Evolutionary conservation across 2,329 filamentous ascomycete genomes (phyloP).

Genomic region (Alternaria burnsii): DNA sequence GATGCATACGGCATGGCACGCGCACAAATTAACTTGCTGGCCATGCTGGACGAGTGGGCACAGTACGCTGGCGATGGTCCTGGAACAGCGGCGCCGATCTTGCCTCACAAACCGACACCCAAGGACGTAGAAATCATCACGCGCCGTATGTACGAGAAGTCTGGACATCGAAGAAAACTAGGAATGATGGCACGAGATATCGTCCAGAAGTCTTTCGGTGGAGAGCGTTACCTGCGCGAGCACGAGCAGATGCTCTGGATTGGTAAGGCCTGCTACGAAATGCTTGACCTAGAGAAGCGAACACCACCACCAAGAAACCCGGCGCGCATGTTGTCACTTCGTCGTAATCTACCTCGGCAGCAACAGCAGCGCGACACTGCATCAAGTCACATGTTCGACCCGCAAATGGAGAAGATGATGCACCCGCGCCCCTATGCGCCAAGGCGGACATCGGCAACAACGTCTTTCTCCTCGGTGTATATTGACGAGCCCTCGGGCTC

Average conservation of each 20-base stretch:
- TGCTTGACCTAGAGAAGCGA: slow-evolving; percentile 40
- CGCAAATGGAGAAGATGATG: slow-evolving; percentile 49
- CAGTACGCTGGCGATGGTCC: slow-evolving; percentile 64
- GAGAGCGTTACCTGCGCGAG: slow-evolving; percentile 67
- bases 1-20: slow-evolving; percentile 67
- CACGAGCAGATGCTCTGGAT: slow-evolving; percentile 64
- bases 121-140: slow-evolving; percentile 64
- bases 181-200: slow-evolving; percentile 67
- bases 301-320: slow-evolving; percentile 40
- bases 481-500: slow-evolving; percentile 36
- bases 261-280: slow-evolving; percentile 48
- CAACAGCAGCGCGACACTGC: slow-evolving; percentile 28
- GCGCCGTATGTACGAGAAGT: slow-evolving; percentile 68
- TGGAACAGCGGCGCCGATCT: slow-evolving; percentile 50
- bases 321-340: slow-evolving; percentile 38
- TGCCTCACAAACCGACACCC: slow-evolving; percentile 59
- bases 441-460: slow-evolving; percentile 34
- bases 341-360: slow-evolving; percentile 13
- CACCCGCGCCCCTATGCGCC: slow-evolving; percentile 41
- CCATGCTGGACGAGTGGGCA: slow-evolving; percentile 68
- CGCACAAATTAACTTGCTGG: slow-evolving; percentile 69
- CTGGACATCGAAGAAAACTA: slow-evolving; percentile 62
- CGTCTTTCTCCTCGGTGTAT: slow-evolving; percentile 47
- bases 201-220: slow-evolving; percentile 67
- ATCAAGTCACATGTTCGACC: slow-evolving; percentile 34